Evolutionary conservation across 2,329 filamentous ascomycete genomes (phyloP).

Genomic region (Cytospora piceicola): DNA sequence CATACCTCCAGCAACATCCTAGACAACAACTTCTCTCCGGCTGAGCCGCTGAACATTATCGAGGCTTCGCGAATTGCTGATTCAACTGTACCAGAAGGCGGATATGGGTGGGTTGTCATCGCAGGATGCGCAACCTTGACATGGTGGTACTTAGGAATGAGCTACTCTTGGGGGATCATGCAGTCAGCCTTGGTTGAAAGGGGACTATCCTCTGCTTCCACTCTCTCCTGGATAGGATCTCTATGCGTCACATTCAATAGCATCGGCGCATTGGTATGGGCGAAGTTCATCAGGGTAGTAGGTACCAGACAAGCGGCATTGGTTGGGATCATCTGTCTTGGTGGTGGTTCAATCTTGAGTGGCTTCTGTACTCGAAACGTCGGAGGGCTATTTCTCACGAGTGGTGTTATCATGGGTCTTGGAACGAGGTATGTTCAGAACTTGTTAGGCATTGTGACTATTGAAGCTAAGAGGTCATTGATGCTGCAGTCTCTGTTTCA

Average conservation of each 20-base stretch:
- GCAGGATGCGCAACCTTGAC: slow-evolving; percentile 52
- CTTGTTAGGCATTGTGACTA: not conserved
- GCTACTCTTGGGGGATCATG: slow-evolving; percentile 64
- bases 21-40: slow-evolving; percentile 2
- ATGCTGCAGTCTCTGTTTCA: slow-evolving; percentile 42
- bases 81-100: slow-evolving; percentile 54
- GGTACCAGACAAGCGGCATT: slow-evolving; percentile 53
- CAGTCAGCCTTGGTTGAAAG: slow-evolving; percentile 59
- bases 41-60: slow-evolving; percentile 33
- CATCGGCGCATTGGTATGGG: slow-evolving; percentile 55
- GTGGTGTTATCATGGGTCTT: slow-evolving; percentile 42
- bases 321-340: slow-evolving; percentile 55
- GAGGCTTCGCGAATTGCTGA: slow-evolving; percentile 51
- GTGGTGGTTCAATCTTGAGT: slow-evolving; percentile 51
- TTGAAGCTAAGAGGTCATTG: not conserved
- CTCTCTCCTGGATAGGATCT: slow-evolving; percentile 62
- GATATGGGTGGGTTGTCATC: slow-evolving; percentile 61
- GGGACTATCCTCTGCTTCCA: slow-evolving; percentile 52
- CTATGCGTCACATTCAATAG: slow-evolving; percentile 55
- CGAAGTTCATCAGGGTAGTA: slow-evolving; percentile 53
- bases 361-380: slow-evolving; percentile 51
- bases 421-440: slow-evolving; percentile 18
- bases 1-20: not conserved
- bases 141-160: slow-evolving; percentile 61
- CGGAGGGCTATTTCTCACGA: slow-evolving; percentile 51